Percentiles rank a stretch among this genome's conserved stretches.
Evolutionary conservation across 2,329 filamentous ascomycete genomes (phyloP).

Genomic region (Rhynchosporium secalis): DNA sequence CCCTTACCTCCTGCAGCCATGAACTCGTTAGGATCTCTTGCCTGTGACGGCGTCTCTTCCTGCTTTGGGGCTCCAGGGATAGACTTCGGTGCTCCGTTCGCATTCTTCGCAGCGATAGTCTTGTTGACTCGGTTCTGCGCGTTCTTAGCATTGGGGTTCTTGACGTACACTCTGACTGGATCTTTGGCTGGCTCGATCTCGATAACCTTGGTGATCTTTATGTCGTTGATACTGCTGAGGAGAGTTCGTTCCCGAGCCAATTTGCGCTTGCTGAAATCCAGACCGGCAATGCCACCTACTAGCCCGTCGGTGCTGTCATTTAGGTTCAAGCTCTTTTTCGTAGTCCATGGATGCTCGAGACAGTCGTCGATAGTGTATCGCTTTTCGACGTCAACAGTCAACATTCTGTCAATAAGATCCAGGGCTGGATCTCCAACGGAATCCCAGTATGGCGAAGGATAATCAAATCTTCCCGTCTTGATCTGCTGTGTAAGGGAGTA

Average conservation of each 20-base stretch:
- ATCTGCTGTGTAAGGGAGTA: conserved; percentile 89
- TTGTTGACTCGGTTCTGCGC: conserved; percentile 48
- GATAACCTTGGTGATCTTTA: conserved; percentile 61
- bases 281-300: conserved; percentile 76
- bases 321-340: conserved; percentile 57
- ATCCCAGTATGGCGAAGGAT: conserved; percentile 96
- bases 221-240: conserved; percentile 77
- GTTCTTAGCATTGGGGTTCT: conserved; percentile 56
- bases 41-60: conserved; percentile 67
- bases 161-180: conserved; percentile 71
- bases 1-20: conserved; percentile 83
- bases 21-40: conserved; percentile 73
- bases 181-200: conserved; percentile 53
- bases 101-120: conserved; percentile 39
- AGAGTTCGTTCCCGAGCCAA: conserved; percentile 80
- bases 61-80: conserved; percentile 43
- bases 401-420: conserved; percentile 92
- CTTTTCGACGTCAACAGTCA: conserved; percentile 80
- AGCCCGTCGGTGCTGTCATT: conserved; percentile 91
- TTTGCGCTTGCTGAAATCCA: conserved; percentile 84
- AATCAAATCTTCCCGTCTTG: conserved; percentile 84
- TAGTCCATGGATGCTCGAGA: conserved; percentile 87
- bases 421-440: conserved; percentile 81
- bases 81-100: conserved; percentile 32
- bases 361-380: conserved; percentile 90